Base-by-base conservation (phyloP, 495 filamentous ascomycete species). In the Aspergillus wentii region DNA sequence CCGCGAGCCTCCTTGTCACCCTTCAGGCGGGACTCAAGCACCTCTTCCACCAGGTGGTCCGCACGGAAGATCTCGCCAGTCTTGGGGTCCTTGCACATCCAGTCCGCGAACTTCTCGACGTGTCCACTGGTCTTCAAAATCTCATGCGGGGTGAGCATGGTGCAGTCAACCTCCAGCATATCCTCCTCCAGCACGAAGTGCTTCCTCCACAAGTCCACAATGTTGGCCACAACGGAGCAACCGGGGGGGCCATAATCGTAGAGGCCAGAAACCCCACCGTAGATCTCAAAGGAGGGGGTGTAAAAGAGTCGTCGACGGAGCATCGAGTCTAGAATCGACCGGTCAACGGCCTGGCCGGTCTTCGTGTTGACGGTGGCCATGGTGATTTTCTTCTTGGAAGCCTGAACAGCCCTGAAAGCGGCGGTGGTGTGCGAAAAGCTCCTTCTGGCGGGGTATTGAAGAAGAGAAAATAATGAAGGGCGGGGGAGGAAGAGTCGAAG, bases 41-140 rank as follows among this genome's bases (percentile, higher is more conserved):
- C 79, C 51, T 94, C 89, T 68, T 97, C 88, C 23, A 98, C 87
- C 46, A 97, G 72, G 66, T 98, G 92, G 57, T 98, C 92, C 19
- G 92, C 89, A 43, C 92, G 79, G 61, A 96, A 82, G 41, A 96
- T 94, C 69, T 97, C 94, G 53, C 92, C 92, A 49, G 83, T 92
- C 71, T 94, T 92, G 36, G 89, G 88, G 61, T 98, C 92, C 64
- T 96, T 96, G 79, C 88, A 94, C 90, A 96, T 95, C 87, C 87
- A 96, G 61, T 97, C 94, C 49, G 88, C 85, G 60, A 97, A 98
- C 62, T 94, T 94, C 48, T 96, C 92, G 35, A 97, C 92, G 64
- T 98, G 92, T 41, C 94, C 92, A 56, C 82, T 88, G 17, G 92
- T 97, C 77, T 96, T 95, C 30, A 98, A 73, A 8, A 97, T 86